Evolutionary conservation across 441 rosid species (phyloP).

Genomic region (Adansonia rubrostipa): DNA sequence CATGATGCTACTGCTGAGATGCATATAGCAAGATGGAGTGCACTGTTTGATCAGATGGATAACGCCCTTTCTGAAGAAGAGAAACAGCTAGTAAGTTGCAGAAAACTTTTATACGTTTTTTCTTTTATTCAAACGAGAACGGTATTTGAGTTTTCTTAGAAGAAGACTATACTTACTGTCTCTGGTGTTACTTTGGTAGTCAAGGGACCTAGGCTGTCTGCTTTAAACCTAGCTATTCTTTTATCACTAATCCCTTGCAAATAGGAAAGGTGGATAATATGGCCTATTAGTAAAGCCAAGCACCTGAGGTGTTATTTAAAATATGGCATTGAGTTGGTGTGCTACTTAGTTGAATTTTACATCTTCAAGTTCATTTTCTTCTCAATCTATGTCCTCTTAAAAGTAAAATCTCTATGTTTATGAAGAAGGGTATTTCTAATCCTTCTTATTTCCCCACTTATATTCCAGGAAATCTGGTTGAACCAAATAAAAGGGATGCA

Average conservation of each 20-base stretch:
- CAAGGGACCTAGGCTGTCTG: background rate
- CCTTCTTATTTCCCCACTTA: slow-evolving; percentile 24
- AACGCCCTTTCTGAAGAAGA: slow-evolving; percentile 78
- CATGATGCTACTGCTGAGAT: slow-evolving; percentile 42
- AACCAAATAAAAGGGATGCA: slow-evolving; percentile 84
- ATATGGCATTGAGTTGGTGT: background rate
- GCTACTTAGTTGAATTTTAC: background rate
- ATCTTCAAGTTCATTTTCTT: background rate
- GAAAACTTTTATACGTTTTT: background rate
- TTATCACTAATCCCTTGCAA: background rate
- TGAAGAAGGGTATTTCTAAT: background rate
- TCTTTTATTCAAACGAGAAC: background rate
- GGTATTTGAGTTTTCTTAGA: background rate
- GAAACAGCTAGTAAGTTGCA: slow-evolving; percentile 71
- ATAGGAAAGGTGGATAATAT: slow-evolving; percentile 5
- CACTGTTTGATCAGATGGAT: slow-evolving; percentile 80
- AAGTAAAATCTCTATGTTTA: background rate
- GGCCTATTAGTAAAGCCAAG: background rate
- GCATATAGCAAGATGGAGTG: slow-evolving; percentile 73
- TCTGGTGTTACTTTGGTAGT: background rate
- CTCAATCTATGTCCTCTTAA: background rate
- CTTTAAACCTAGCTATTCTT: background rate
- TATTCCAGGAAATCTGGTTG: slow-evolving; percentile 69
- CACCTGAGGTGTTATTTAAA: background rate
- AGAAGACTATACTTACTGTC: background rate